phyloP scores from a whole-genome alignment of 2,329 filamentous ascomycete species.

The Zymoseptoria passerinii region DNA sequence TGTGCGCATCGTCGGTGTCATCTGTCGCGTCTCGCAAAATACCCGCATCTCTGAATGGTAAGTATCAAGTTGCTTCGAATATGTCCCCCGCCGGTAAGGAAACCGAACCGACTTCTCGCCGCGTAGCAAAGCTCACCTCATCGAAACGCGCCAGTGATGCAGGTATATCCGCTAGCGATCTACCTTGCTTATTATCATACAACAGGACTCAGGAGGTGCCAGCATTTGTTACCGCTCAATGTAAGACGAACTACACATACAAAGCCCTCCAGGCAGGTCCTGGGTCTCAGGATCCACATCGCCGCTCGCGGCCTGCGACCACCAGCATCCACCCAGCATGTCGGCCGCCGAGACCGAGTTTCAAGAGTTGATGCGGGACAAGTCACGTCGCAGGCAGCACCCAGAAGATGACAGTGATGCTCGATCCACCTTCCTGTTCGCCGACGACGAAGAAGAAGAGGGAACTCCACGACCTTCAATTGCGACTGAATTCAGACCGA shows the following conservation, averaged over 20 bases:
- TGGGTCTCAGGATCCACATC: neutral
- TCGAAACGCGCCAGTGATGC: neutral
- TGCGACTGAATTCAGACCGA: conserved; percentile 32
- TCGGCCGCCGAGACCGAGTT: conserved; percentile 45
- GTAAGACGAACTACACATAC: neutral
- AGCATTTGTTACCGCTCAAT: neutral
- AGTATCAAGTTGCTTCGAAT: neutral
- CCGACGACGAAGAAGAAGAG: conserved; percentile 35
- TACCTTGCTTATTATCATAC: neutral
- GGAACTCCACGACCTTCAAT: conserved; percentile 37
- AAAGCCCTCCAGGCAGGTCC: neutral
- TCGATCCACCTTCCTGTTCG: conserved; percentile 29
- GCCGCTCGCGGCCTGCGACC: neutral
- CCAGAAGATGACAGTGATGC: conserved; percentile 44
- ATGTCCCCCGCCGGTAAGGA: neutral
- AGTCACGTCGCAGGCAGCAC: conserved; percentile 35
- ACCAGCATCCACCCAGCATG: conserved; percentile 27
- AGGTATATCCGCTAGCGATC: neutral
- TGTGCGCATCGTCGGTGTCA: neutral
- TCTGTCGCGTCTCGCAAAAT: neutral
- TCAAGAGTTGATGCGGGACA: conserved; percentile 43
- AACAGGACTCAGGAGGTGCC: neutral
- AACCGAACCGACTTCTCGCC: neutral
- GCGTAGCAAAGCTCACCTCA: neutral
- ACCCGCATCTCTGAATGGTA: neutral